phyloP scores from a whole-genome alignment of 2,329 filamentous ascomycete species.

The Dryadomyces sulphureus region DNA sequence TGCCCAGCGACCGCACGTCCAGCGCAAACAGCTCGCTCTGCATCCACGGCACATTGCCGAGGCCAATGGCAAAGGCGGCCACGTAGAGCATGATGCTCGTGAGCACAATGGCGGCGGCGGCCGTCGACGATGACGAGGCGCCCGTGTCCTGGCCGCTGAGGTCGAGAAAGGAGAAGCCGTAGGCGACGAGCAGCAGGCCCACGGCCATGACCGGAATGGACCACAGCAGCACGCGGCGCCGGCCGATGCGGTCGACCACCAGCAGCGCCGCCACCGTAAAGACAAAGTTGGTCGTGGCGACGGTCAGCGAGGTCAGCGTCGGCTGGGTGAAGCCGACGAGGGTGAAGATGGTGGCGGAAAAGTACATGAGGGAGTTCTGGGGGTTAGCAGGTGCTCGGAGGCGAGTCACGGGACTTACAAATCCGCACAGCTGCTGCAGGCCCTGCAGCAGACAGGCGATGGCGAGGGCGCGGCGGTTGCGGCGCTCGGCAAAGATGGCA shows the following conservation, averaged over 20 bases:
- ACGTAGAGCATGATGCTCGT: conserved; percentile 70
- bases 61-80: conserved; percentile 68
- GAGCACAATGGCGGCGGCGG: conserved; percentile 48
- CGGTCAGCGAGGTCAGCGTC: conserved; percentile 61
- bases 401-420: conserved; percentile 33
- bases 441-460: conserved; percentile 82
- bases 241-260: conserved; percentile 65
- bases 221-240: conserved; percentile 64
- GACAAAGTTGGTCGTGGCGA: conserved; percentile 70
- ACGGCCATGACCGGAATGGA: conserved; percentile 74
- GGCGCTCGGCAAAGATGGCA: conserved; percentile 40
- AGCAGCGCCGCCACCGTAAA: conserved; percentile 64
- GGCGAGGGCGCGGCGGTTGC: conserved; percentile 58
- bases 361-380: conserved; percentile 84
- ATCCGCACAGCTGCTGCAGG: conserved; percentile 77
- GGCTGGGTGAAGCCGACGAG: conserved; percentile 65
- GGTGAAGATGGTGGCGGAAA: conserved; percentile 67
- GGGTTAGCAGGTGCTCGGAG: neutral
- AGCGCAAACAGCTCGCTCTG: conserved; percentile 84
- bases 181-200: conserved; percentile 55
- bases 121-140: conserved; percentile 3
- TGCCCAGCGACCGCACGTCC: conserved; percentile 56
- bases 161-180: conserved; percentile 55
- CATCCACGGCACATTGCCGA: conserved; percentile 93
- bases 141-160: conserved; percentile 15